phyloP scores from a whole-genome alignment of 148 eudicot species.

The Chenopodium formosanum region DNA sequence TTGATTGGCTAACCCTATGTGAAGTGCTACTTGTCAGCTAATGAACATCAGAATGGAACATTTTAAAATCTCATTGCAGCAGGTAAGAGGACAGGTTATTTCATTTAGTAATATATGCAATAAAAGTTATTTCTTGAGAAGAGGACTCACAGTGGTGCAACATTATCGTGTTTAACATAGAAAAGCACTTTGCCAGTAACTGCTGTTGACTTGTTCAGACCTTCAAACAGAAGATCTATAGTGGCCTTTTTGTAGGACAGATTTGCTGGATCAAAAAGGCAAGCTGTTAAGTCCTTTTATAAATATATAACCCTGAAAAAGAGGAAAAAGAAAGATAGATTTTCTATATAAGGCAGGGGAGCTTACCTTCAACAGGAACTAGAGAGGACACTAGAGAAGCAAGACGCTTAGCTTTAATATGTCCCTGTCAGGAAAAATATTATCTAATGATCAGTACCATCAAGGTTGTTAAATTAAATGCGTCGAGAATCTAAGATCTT shows the following conservation, averaged over 20 bases:
- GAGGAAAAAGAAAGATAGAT: neutral
- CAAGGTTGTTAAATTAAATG: neutral
- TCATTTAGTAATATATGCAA: neutral
- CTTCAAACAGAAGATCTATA: conserved; percentile 59
- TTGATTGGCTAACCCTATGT: neutral
- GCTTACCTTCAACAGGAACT: conserved; percentile 59
- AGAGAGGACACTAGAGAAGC: conserved; percentile 56
- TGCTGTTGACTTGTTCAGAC: conserved; percentile 69
- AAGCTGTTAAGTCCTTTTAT: conserved; percentile 19
- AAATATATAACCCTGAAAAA: neutral
- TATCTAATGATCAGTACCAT: neutral
- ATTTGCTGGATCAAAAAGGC: conserved; percentile 43
- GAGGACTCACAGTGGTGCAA: conserved; percentile 65
- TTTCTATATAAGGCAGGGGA: conserved; percentile 6
- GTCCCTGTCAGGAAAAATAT: conserved; percentile 48
- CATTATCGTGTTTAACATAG: conserved; percentile 60
- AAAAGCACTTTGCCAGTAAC: conserved; percentile 62
- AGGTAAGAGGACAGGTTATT: neutral
- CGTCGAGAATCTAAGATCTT: neutral
- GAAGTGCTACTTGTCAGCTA: neutral
- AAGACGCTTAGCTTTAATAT: conserved; percentile 62
- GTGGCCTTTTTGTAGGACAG: conserved; percentile 55
- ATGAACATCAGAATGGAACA: neutral
- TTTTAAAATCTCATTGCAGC: no score
- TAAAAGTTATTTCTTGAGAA: neutral